A percentile compares a stretch with the other conserved stretches of the same genome.
Conservation (phyloP, 345 rosid species). For the Theobroma cacao region DNA sequence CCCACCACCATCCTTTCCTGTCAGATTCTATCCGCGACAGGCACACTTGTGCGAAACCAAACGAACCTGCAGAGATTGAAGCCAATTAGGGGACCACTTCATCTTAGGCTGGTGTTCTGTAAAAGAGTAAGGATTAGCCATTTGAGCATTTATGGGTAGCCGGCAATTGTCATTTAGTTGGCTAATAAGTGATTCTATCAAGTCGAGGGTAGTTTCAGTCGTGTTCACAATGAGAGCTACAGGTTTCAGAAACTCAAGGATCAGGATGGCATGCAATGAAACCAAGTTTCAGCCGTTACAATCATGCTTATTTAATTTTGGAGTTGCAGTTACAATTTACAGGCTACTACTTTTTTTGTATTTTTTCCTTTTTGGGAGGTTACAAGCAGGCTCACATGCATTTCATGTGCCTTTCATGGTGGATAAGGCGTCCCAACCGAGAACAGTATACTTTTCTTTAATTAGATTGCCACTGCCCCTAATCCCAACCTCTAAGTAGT, state of each 20-base stretch:
- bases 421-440: neutral
- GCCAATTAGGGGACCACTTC: slow-evolving; percentile 11
- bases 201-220: neutral
- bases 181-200: neutral
- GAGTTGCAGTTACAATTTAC: neutral
- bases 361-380: neutral
- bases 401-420: neutral
- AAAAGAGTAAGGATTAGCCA: neutral
- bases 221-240: neutral
- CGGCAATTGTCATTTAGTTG: neutral
- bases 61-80: neutral
- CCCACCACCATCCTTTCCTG: neutral
- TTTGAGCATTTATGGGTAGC: neutral
- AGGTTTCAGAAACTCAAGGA: neutral
- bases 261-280: neutral
- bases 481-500: neutral
- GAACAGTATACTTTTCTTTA: neutral
- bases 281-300: neutral
- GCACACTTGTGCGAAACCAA: neutral
- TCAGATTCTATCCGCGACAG: neutral
- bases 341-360: neutral
- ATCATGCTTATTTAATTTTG: neutral
- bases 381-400: neutral
- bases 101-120: neutral
- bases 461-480: neutral